Evolutionary conservation across 768 basidiomycete species (phyloP).

Genomic region (Hebeloma cylindrosporum): DNA sequence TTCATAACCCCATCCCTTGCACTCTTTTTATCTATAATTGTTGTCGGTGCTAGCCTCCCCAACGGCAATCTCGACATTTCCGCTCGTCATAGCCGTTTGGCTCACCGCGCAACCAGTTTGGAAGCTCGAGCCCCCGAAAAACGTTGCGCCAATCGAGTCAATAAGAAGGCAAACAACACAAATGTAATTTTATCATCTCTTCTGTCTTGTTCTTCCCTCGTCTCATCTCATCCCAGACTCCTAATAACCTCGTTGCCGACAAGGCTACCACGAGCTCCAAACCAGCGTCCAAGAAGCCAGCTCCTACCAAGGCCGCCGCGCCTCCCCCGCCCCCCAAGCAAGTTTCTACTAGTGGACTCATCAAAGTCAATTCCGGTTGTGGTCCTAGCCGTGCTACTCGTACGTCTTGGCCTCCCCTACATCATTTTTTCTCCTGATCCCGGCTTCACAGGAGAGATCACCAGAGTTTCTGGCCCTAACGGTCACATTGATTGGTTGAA

Average conservation of each 20-base stretch:
- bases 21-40: conserved; percentile 35
- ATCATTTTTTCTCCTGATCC: neutral
- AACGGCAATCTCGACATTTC: conserved; percentile 28
- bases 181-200: conserved; percentile 7
- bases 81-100: conserved; percentile 37
- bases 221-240: conserved; percentile 7
- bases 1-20: conserved; percentile 36
- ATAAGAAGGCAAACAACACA: conserved; percentile 9
- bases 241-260: conserved; percentile 9
- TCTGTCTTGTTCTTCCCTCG: conserved; percentile 1
- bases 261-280: conserved; percentile 11
- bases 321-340: conserved; percentile 12
- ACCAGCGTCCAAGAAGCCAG: conserved; percentile 3
- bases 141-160: conserved; percentile 25
- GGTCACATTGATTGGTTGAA: conserved; percentile 76
- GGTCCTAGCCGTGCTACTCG: conserved; percentile 52
- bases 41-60: conserved; percentile 33
- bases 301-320: conserved; percentile 10
- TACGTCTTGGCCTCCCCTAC: conserved; percentile 19
- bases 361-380: conserved; percentile 42
- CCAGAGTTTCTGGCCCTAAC: conserved; percentile 59
- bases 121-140: conserved; percentile 20
- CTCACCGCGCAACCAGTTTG: conserved; percentile 26
- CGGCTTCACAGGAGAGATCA: conserved; percentile 43
- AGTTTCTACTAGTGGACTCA: conserved; percentile 22